Base-by-base conservation (phyloP, 2,329 filamentous ascomycete species). In the Pyricularia pennisetigena region DNA sequence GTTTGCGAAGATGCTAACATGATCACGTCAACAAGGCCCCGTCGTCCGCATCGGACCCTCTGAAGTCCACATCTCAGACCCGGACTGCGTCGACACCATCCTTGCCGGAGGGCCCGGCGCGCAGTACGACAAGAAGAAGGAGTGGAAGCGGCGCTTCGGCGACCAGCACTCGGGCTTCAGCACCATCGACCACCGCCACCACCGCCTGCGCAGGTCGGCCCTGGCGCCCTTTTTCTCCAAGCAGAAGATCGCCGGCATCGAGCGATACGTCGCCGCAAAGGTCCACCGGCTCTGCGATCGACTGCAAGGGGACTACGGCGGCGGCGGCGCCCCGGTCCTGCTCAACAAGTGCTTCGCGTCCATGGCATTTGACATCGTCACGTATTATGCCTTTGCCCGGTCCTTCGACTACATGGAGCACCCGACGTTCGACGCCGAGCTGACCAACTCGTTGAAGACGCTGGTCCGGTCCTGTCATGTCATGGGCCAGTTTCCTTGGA, bases 351-450 rank as follows among this genome's bases (percentile, higher is more conserved):
- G 74, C 8, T 77, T 73, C 49, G 72, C 73, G 14, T 74, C 74
- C 1, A 70, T 78, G 26, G 77, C 75, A 8, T 73, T 73, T 24
- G 79, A 81, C 68, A 75, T 79, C 20, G 78, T 79, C 66, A 76
- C 74, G 0, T 71, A 78, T 23, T 80, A 80, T 67, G 74, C 73
- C 23, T 80, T 79, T 57, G 79, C 75, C 14, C 74, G 73, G 70
- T 75, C 54, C 16, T 73, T 74, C 32, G 71, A 75, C 23, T 76
- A 74, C 7, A 72, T 80, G 1, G 74, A 76, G 0, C 67, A 73
- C 10, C 72, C 73, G 4, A 70, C 74, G 24, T 76, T 75, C 61
- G 71, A 73, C 67, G 41, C 71, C 65, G 65, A 72, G 67, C 65
- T 73, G 72, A 68, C 74, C 70, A 68, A 73, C 6, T 70, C 72